Evolutionary conservation across 2,329 filamentous ascomycete species (phyloP).

Genomic region (Phyllosticta citrichinensis): DNA sequence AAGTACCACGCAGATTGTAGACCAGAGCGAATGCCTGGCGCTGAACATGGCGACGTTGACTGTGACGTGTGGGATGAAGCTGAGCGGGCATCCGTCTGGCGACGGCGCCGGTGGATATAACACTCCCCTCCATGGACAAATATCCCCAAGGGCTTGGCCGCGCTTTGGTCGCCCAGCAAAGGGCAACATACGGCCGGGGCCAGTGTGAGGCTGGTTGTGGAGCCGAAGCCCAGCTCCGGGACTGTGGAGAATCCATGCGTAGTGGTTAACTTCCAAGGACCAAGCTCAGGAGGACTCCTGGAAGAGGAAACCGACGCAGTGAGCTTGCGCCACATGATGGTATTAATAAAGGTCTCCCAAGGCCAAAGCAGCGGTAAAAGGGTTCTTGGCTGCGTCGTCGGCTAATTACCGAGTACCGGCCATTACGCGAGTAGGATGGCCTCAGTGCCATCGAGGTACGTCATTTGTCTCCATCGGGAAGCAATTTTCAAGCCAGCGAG

Average conservation of each 20-base stretch:
- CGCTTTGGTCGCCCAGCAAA: background rate
- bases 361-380: background rate
- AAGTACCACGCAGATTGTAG: background rate
- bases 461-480: background rate
- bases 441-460: background rate
- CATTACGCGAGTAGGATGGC: background rate
- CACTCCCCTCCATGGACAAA: background rate
- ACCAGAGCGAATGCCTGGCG: background rate
- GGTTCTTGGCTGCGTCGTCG: background rate
- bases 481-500: background rate
- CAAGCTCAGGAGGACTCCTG: background rate
- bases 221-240: background rate
- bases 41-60: background rate
- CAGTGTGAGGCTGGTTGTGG: background rate
- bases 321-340: background rate
- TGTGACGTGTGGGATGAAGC: background rate
- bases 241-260: background rate
- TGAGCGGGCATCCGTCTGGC: background rate
- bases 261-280: background rate
- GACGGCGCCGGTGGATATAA: background rate
- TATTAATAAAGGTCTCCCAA: background rate
- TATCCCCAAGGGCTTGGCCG: background rate
- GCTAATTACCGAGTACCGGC: background rate
- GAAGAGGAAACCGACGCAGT: background rate
- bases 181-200: background rate